Percentiles rank a stretch among this genome's conserved stretches.
These are phyloP conservation scores for Saccharum officinarum DNA, from an alignment of 176 grass and related monocot genomes.

Conservation along the genomic window DNA sequence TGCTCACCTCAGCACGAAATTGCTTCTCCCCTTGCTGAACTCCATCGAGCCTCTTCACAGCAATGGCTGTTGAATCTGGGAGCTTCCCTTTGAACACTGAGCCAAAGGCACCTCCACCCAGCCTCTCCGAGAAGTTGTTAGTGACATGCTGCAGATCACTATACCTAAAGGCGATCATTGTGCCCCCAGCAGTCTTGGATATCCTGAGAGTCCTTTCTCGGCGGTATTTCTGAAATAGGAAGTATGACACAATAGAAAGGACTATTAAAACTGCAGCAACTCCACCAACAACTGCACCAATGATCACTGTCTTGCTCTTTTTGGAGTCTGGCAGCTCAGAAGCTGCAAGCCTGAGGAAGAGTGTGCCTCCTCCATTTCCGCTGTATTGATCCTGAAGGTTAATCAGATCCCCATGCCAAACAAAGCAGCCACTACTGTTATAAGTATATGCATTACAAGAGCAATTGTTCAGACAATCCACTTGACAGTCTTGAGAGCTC, in stretches of 20 bases:
- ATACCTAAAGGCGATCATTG: slow-evolving; percentile 66
- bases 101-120: slow-evolving; percentile 76
- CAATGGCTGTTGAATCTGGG: slow-evolving; percentile 63
- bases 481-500: slow-evolving; percentile 49
- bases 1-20: slow-evolving; percentile 94
- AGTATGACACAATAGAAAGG: slow-evolving; percentile 13
- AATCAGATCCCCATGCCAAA: slow-evolving; percentile 62
- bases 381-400: slow-evolving; percentile 60
- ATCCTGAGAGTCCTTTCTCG: slow-evolving; percentile 43
- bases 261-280: slow-evolving; percentile 36
- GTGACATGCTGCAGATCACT: slow-evolving; percentile 70
- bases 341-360: slow-evolving; percentile 78
- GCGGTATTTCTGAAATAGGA: slow-evolving; percentile 44
- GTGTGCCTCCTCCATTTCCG: slow-evolving; percentile 42
- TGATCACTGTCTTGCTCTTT: slow-evolving; percentile 41
- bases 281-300: slow-evolving; percentile 45
- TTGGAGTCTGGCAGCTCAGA: slow-evolving; percentile 63
- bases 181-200: slow-evolving; percentile 50
- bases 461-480: slow-evolving; percentile 64
- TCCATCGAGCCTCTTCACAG: slow-evolving; percentile 78
- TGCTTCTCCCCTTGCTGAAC: slow-evolving; percentile 88
- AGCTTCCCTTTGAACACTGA: slow-evolving; percentile 69
- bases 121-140: slow-evolving; percentile 68
- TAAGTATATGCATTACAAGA: slow-evolving; percentile 71
- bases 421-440: slow-evolving; percentile 49